These are phyloP conservation scores for Wolfiporia cocos DNA, from an alignment of 1,284 basidiomycete species.

Conservation along the genomic window DNA sequence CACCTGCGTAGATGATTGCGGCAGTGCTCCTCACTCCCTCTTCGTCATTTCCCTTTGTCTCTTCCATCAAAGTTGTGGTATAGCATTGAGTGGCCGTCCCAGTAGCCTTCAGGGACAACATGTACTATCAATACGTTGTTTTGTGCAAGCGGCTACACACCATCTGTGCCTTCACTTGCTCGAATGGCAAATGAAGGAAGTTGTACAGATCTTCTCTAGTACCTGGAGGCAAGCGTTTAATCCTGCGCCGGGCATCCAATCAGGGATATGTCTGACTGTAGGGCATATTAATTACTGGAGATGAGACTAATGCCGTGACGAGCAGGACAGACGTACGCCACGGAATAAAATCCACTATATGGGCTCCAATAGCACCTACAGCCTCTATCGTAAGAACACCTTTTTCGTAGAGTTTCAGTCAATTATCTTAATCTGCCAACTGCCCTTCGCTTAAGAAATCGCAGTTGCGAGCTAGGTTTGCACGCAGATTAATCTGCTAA, in stretches of 20 bases:
- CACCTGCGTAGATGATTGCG: too few species aligned
- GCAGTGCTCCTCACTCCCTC: too few species aligned
- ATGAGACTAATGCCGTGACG: not conserved
- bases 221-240: slow-evolving; percentile 4
- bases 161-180: not conserved
- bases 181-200: not conserved
- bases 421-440: too few species aligned
- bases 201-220: slow-evolving; percentile 1
- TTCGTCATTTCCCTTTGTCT: too few species aligned
- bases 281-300: not conserved
- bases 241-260: slow-evolving; percentile 6
- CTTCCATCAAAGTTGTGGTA: too few species aligned
- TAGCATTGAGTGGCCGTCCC: not conserved
- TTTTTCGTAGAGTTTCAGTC: too few species aligned
- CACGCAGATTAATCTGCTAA: too few species aligned
- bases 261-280: slow-evolving; percentile 3
- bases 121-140: too few species aligned
- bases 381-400: slow-evolving; percentile 55
- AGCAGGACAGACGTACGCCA: slow-evolving; percentile 3
- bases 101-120: not conserved
- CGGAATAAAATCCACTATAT: slow-evolving; percentile 2
- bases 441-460: too few species aligned
- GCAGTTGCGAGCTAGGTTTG: too few species aligned
- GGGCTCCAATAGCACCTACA: slow-evolving; percentile 57
- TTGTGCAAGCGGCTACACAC: not conserved